Evolutionary conservation across 805 yeast species (phyloP), one percentile per base, ranked within the genome.

Genomic region (Candida krabiensis): DNA sequence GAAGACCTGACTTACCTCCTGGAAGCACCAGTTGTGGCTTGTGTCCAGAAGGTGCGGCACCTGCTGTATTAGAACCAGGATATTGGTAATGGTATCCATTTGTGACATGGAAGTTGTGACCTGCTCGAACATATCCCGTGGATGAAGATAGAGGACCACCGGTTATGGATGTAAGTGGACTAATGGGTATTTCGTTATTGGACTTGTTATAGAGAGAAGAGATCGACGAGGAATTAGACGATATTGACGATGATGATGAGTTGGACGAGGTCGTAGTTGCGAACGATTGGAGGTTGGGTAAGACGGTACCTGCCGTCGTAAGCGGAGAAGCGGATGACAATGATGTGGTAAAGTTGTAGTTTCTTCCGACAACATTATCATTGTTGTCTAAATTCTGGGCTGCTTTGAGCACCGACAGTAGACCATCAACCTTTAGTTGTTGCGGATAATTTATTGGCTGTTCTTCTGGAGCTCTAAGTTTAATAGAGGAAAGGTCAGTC

Each of bases 381-480:
- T 13, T 19, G 19, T 37, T 32, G 33, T 49, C 54, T 22, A 49
- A 30, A 28, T 49, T 44, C 32, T 54, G 52, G 17, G 59, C 59
- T 8, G 59, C 59, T 28, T 43, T 44, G 18, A 54, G 40, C 13
- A 54, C 59, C 2, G 59, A 53, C 12, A 53, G 38, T 5, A 54
- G 38, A 5, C 57, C 55, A 33, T 54, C 55, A 8, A 34, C 35
- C 26, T 43, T 47, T 22, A 18, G 33, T 19, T 37, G 38, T 18
- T 30, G 37, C 15, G 39, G 22, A 11, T 29, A n/a, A 16, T 23
- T 34, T n/a, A 34, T 22, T 8, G 30, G 31, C 18, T 21, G 19
- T 30, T 22, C 30, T 12, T 5, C 13, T 9, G 9, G 30, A 14
- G 8, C 33, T 18, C 43, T 14, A 36, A 8, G 17, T 35, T 30